Evolutionary conservation across 768 basidiomycete genomes (phyloP).

Genomic region (Ramaria sp.): DNA sequence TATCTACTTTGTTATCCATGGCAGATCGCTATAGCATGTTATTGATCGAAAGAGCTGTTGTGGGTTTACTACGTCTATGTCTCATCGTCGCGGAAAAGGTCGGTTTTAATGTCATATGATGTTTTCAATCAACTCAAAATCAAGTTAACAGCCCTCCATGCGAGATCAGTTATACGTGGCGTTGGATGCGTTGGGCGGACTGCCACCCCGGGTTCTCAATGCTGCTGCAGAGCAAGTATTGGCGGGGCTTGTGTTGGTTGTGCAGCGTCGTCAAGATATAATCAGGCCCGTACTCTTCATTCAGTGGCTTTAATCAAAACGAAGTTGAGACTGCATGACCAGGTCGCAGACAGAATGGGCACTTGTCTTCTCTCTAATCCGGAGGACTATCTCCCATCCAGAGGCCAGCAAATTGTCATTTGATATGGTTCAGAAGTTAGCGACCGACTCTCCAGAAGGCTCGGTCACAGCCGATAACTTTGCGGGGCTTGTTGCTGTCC

Average conservation of each 20-base stretch:
- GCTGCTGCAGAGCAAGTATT: constrained; percentile 89
- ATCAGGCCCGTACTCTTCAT: constrained; percentile 41
- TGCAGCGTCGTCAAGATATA: constrained; percentile 65
- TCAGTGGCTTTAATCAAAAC: neutral
- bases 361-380: constrained; percentile 76
- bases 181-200: constrained; percentile 75
- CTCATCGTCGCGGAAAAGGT: constrained; percentile 73
- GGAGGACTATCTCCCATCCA: constrained; percentile 74
- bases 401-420: constrained; percentile 84
- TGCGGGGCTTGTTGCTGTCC: constrained; percentile 59
- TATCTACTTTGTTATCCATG: constrained; percentile 67
- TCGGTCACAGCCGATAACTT: constrained; percentile 69
- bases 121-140: constrained; percentile 5
- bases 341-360: constrained; percentile 97
- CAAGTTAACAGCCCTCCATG: constrained; percentile 57
- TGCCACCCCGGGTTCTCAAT: constrained; percentile 66
- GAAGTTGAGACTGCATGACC: constrained; percentile 3
- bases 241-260: constrained; percentile 66
- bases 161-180: constrained; percentile 94
- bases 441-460: constrained; percentile 47
- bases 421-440: constrained; percentile 59
- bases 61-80: constrained; percentile 78
- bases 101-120: constrained; percentile 14
- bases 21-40: constrained; percentile 79
- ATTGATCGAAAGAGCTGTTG: constrained; percentile 88